phyloP scores from a whole-genome alignment of 345 rosid species.

The Citrus trifoliata region DNA sequence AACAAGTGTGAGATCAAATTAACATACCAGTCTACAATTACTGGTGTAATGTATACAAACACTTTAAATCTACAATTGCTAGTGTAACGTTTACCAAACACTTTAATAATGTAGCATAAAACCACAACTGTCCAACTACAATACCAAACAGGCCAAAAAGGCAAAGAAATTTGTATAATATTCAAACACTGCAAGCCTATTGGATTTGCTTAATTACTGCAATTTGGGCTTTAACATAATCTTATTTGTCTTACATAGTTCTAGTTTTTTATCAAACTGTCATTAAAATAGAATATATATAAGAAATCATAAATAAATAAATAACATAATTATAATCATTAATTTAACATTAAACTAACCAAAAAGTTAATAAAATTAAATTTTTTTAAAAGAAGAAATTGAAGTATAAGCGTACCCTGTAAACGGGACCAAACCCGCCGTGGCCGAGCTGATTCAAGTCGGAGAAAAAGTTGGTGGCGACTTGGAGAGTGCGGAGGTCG shows the following conservation, averaged over 20 bases:
- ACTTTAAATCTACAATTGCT: too few species aligned
- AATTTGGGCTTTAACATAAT: neutral
- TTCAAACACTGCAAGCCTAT: too few species aligned
- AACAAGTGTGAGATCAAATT: too few species aligned
- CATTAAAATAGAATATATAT: neutral
- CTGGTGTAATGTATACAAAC: rapidly evolving
- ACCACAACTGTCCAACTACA: too few species aligned
- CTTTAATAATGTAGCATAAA: too few species aligned
- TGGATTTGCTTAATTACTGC: neutral
- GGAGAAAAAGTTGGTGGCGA: conserved; percentile 77
- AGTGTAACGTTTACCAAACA: too few species aligned
- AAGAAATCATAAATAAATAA: too few species aligned
- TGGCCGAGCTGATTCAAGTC: conserved; percentile 75
- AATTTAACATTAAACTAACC: neutral
- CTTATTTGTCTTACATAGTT: neutral
- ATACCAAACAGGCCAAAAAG: neutral
- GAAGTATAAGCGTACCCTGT: conserved; percentile 39
- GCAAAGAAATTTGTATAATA: neutral
- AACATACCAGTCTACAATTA: too few species aligned
- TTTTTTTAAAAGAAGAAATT: too few species aligned
- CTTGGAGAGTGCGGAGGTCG: conserved; percentile 53
- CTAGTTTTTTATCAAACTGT: neutral
- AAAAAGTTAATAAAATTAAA: neutral
- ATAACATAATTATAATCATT: neutral
- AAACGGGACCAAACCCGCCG: conserved; percentile 94